These are phyloP conservation scores for Colletotrichum eremochloae DNA, from an alignment of 2,329 filamentous ascomycete genomes.

Conservation along the genomic window DNA sequence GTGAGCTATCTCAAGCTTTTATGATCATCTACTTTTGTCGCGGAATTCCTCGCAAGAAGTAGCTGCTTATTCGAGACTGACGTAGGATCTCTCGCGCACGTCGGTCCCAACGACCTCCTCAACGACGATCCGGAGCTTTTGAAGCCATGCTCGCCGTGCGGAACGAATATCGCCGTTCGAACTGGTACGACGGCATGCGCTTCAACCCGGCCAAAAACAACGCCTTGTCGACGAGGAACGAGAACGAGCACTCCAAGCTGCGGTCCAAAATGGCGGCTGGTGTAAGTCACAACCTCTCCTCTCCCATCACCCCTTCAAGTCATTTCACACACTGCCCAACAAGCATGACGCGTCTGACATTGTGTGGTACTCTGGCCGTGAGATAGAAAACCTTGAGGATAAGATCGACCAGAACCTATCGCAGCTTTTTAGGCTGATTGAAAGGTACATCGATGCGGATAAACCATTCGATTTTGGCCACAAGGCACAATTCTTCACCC, in stretches of 20 bases:
- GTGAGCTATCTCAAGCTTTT: constrained; percentile 41
- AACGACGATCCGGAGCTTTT: constrained; percentile 44
- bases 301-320: not conserved
- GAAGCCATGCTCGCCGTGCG: constrained; percentile 54
- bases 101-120: constrained; percentile 42
- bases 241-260: constrained; percentile 56
- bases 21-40: too few relatives aligned
- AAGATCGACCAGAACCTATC: constrained; percentile 62
- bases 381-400: constrained; percentile 62
- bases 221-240: constrained; percentile 64
- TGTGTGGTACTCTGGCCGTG: constrained; percentile 61
- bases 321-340: not conserved
- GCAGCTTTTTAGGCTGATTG: constrained; percentile 60
- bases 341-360: not conserved
- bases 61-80: not conserved
- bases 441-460: constrained; percentile 51
- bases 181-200: constrained; percentile 62
- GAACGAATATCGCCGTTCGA: constrained; percentile 52
- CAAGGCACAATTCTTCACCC: constrained; percentile 64
- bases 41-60: rapidly evolving
- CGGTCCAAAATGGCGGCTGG: constrained; percentile 65
- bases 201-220: constrained; percentile 67
- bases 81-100: constrained; percentile 41
- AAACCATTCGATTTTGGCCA: constrained; percentile 62
- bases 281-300: constrained; percentile 49